phyloP scores from a whole-genome alignment of 306 rosid genomes.

The Aeschynomene evenia region DNA sequence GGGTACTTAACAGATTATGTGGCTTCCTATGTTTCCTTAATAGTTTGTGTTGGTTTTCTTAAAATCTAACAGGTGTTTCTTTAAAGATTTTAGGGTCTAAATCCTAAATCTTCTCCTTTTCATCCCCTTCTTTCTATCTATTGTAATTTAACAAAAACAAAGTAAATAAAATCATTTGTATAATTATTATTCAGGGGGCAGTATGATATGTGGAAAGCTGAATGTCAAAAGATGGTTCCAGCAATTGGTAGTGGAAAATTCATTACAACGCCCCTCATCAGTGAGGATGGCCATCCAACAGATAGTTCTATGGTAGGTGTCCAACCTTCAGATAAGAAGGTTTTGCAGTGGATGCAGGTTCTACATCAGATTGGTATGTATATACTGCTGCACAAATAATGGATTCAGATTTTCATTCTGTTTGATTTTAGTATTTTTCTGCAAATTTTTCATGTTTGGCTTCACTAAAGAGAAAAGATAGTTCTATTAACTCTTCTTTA shows the following conservation, averaged over 20 bases:
- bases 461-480: conserved; percentile 2
- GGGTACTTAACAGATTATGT: no score
- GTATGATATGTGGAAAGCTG: conserved; percentile 70
- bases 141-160: conserved; percentile 3
- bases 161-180: conserved; percentile 7
- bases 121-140: neutral
- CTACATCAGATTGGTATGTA: conserved; percentile 85
- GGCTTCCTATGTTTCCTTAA: conserved; percentile 20
- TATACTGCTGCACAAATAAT: conserved; percentile 18
- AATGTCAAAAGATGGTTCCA: conserved; percentile 82
- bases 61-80: neutral
- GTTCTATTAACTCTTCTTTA: neutral
- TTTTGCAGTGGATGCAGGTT: conserved; percentile 71
- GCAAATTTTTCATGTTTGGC: conserved; percentile 4
- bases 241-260: conserved; percentile 73
- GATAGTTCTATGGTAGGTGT: conserved; percentile 44
- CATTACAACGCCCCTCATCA: conserved; percentile 56
- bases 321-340: conserved; percentile 54
- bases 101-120: conserved; percentile 10
- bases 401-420: conserved; percentile 7
- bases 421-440: conserved; percentile 12
- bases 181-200: conserved; percentile 60
- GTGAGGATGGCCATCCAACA: conserved; percentile 51
- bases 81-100: conserved; percentile 6
- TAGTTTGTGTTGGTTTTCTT: neutral